Evolutionary conservation across 345 rosid species (phyloP), one percentile per base, ranked within the genome.

Genomic region (Rhizophora mangle): DNA sequence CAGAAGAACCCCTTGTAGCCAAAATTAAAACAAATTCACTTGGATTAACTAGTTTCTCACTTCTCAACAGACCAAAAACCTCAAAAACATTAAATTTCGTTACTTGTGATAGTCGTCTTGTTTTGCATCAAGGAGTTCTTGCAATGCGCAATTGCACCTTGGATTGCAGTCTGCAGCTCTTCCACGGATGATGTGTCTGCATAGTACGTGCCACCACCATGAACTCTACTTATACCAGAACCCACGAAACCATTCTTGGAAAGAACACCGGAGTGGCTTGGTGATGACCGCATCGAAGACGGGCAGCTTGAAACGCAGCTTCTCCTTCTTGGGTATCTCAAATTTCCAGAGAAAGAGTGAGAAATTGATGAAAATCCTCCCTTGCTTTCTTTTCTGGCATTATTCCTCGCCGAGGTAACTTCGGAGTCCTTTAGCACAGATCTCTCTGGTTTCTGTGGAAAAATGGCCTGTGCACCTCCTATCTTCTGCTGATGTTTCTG

Each of bases 71-170:
- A 2, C 21, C 24, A 18, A 39, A n/a, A 51, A 49, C 30, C 61
- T 21, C 1, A 43, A 24, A 62, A 13, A 51, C 37, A 55, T 80
- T 56, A 77, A 72, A 78, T 67, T 78, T 78, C 84, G 19, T 79
- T 85, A 86, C 84, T 82, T 68, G 74, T 76, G 79, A 81, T 43
- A 21, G 34, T 68, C 24, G 39, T 66, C 72, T 76, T 83, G 79
- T 73, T 84, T 67, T 80, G 84, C 55, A 79, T 27, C 92, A 88
- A 71, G 22, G 96, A 91, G 81, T 91, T 91, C 81, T 90, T 90
- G 87, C 96, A 90, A 68, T 88, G 96, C 63, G 90, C 85, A 52
- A 90, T 91, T 39, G 98, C 98, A 63, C 98, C 95, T 82, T 94
- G 97, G 52, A 91, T 91, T 19, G 98, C 97, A 67, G 88, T 86